A percentile compares a stretch with the other conserved stretches of the same genome.
These are phyloP conservation scores for Gamarada debralockiae DNA, from an alignment of 495 filamentous ascomycete species.

Conservation along the genomic window DNA sequence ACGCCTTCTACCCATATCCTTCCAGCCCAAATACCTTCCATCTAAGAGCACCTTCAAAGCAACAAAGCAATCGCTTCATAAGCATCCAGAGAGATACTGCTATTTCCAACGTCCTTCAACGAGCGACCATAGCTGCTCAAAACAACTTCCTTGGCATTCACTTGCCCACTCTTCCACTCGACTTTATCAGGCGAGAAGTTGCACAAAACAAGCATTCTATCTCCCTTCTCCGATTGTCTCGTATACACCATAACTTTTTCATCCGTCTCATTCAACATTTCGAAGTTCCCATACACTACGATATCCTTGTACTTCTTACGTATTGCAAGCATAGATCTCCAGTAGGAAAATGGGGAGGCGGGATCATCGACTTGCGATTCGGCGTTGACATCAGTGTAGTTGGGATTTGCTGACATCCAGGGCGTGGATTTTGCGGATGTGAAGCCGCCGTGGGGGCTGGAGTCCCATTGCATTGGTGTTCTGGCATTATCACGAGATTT, in stretches of 20 bases:
- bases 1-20: too few relatives aligned
- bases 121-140: too few relatives aligned
- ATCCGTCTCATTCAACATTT: slow-evolving; percentile 33
- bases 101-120: too few relatives aligned
- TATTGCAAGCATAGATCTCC: slow-evolving; percentile 36
- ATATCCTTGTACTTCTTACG: slow-evolving; percentile 39
- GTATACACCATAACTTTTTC: slow-evolving; percentile 34
- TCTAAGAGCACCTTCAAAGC: too few relatives aligned
- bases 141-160: too few relatives aligned
- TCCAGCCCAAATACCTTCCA: too few relatives aligned
- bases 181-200: too few relatives aligned
- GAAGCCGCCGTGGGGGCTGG: slow-evolving; percentile 46
- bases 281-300: slow-evolving; percentile 43
- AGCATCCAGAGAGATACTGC: too few relatives aligned
- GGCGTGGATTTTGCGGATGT: slow-evolving; percentile 32
- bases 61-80: too few relatives aligned
- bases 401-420: slow-evolving; percentile 57
- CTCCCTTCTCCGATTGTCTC: background rate
- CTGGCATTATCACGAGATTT: slow-evolving; percentile 54
- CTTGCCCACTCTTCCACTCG: too few relatives aligned
- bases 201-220: background rate
- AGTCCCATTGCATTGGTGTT: slow-evolving; percentile 61
- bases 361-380: slow-evolving; percentile 37
- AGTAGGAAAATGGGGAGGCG: slow-evolving; percentile 42
- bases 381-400: slow-evolving; percentile 48